These are phyloP conservation scores for Pinus tabuliformis DNA, from an alignment of 75 land plant species.

Conservation along the genomic window DNA sequence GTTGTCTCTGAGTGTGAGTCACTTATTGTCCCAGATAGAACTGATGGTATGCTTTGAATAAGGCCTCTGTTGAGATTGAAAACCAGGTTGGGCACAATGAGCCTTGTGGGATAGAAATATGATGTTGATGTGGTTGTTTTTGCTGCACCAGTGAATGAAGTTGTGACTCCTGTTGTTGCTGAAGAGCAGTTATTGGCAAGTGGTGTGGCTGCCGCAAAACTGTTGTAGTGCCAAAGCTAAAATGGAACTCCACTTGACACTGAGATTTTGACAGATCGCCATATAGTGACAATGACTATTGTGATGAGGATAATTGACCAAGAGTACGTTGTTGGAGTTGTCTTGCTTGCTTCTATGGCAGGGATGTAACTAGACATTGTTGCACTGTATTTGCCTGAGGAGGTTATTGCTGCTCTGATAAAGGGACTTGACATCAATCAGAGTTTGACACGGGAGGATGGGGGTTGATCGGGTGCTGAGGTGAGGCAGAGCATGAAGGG, in stretches of 20 bases:
- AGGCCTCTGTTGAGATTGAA: slow-evolving; percentile 12
- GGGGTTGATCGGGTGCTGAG: slow-evolving; percentile 37
- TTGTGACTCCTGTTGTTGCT: slow-evolving; percentile 8
- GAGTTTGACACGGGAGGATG: slow-evolving; percentile 9
- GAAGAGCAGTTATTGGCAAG: neutral
- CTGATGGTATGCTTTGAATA: slow-evolving; percentile 70
- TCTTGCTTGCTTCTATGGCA: slow-evolving; percentile 17
- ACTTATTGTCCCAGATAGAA: slow-evolving; percentile 51
- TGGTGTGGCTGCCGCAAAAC: neutral
- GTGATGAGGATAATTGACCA: slow-evolving; percentile 13
- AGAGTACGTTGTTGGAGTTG: slow-evolving; percentile 17
- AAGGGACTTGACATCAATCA: slow-evolving; percentile 5
- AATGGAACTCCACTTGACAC: slow-evolving; percentile 27
- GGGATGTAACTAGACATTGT: slow-evolving; percentile 13
- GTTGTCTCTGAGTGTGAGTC: slow-evolving; percentile 16
- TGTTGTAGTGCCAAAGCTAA: slow-evolving; percentile 12
- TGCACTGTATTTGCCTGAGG: neutral
- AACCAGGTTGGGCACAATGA: slow-evolving; percentile 21
- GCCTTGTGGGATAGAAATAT: slow-evolving; percentile 35
- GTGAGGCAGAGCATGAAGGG: slow-evolving; percentile 14
- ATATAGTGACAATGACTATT: slow-evolving; percentile 21
- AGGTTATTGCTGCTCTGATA: slow-evolving; percentile 23
- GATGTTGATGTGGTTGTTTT: slow-evolving; percentile 37
- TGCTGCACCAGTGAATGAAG: slow-evolving; percentile 26
- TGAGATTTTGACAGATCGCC: slow-evolving; percentile 32